phyloP scores from a whole-genome alignment of 169 alveolate genomes.

The Babesia ovata region DNA sequence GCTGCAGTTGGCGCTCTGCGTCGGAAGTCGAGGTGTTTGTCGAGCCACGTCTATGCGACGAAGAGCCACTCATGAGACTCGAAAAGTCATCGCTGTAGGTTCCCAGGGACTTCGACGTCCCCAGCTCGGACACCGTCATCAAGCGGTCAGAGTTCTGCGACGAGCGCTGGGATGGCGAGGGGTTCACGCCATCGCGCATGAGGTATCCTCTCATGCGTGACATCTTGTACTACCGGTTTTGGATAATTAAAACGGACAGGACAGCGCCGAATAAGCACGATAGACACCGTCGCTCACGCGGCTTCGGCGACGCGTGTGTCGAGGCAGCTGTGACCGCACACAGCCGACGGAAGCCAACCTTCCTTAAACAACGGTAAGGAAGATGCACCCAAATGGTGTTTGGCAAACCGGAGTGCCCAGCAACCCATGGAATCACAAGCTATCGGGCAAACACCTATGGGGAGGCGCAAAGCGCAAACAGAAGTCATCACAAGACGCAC shows the following conservation, averaged over 20 bases:
- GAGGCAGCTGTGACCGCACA: constrained; percentile 9
- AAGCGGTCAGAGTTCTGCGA: constrained; percentile 17
- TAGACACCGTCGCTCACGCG: constrained; percentile 10
- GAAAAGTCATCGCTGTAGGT: constrained; percentile 4
- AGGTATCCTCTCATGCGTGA: constrained; percentile 25
- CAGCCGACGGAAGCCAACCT: not conserved
- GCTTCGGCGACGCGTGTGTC: constrained; percentile 5
- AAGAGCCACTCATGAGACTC: not conserved
- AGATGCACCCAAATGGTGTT: not conserved
- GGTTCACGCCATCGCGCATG: not conserved
- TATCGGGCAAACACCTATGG: constrained; percentile 40
- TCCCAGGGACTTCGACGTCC: constrained; percentile 19
- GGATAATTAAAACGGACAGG: not conserved
- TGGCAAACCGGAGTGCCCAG: not conserved
- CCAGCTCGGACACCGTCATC: constrained; percentile 32
- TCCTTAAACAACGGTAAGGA: not conserved
- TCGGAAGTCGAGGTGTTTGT: constrained; percentile 24
- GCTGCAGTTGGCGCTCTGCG: constrained; percentile 30
- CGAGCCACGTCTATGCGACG: constrained; percentile 5
- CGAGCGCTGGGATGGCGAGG: constrained; percentile 43
- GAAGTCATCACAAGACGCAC: not conserved
- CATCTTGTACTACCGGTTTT: not conserved
- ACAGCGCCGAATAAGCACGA: not conserved
- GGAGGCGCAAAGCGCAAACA: constrained; percentile 8
- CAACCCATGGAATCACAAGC: constrained; percentile 1